A percentile compares a stretch with the other conserved stretches of the same genome.
Conservation (phyloP, 176 grass and related monocot species). For the Triticum monococcum region DNA sequence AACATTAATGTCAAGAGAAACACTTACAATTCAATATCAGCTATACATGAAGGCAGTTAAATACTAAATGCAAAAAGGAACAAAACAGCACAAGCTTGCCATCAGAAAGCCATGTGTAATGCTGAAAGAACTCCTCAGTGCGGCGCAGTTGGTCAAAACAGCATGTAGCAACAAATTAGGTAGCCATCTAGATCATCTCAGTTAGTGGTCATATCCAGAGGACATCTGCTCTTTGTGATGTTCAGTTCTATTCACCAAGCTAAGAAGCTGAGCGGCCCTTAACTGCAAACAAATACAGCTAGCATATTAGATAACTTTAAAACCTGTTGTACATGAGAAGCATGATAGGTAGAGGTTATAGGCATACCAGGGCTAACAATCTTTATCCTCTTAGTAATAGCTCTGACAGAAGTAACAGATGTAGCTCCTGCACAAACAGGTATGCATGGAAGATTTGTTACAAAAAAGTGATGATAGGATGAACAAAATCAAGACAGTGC, state of each 20-base stretch:
- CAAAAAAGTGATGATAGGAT: neutral
- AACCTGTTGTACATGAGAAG: neutral
- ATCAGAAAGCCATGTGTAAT: neutral
- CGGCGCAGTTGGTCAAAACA: neutral
- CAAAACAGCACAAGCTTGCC: neutral
- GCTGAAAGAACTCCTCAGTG: neutral
- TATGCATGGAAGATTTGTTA: constrained; percentile 10
- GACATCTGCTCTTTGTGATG: neutral
- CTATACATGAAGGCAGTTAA: constrained; percentile 17
- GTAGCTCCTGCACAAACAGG: constrained; percentile 41
- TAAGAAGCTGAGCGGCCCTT: constrained; percentile 20
- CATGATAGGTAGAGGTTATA: neutral
- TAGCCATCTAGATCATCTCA: constrained; percentile 32
- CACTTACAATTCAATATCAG: neutral
- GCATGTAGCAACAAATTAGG: neutral
- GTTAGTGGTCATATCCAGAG: constrained; percentile 18
- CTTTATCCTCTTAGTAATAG: constrained; percentile 84
- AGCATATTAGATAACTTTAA: neutral
- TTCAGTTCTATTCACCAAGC: neutral
- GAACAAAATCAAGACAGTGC: neutral
- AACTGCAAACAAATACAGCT: constrained; percentile 36
- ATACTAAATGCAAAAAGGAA: neutral
- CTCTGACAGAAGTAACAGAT: constrained; percentile 72
- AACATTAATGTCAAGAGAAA: constrained; percentile 1
- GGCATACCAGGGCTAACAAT: constrained; percentile 78